These are phyloP conservation scores for Porcisia hertigi DNA, from an alignment of 208 protist genomes.

Conservation along the genomic window DNA sequence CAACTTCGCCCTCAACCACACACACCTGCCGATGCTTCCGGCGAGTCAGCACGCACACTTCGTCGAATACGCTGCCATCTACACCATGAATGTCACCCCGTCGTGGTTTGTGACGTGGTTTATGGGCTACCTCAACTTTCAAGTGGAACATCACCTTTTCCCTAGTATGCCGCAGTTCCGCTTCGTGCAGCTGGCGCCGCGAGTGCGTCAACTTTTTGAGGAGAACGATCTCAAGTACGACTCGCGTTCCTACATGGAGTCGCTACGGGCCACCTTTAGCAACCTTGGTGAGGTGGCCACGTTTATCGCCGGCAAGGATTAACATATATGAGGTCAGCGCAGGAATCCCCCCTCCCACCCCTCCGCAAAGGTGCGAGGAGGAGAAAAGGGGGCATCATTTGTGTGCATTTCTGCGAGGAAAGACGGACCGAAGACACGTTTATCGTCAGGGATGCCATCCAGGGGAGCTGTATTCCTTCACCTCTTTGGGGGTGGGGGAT, in stretches of 20 bases:
- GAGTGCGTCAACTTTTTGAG: constrained; percentile 60
- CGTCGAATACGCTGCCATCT: constrained; percentile 65
- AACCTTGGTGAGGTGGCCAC: constrained; percentile 64
- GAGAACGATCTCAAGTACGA: constrained; percentile 69
- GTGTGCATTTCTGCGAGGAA: not conserved
- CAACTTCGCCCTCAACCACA: constrained; percentile 81
- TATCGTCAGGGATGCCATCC: not conserved
- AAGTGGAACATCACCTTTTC: constrained; percentile 91
- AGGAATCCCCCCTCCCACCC: not conserved
- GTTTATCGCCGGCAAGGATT: constrained; percentile 37
- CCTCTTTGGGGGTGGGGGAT: not conserved
- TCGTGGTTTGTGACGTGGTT: constrained; percentile 68
- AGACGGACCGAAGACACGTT: not conserved
- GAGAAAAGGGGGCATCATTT: not conserved
- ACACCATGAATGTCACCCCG: constrained; percentile 73
- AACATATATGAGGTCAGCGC: not conserved
- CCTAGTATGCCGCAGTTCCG: constrained; percentile 84
- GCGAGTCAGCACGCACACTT: constrained; percentile 59
- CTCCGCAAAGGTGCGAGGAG: not conserved
- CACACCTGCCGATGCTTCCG: constrained; percentile 62
- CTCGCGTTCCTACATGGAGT: constrained; percentile 42
- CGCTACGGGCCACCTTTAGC: constrained; percentile 47
- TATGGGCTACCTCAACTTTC: constrained; percentile 83
- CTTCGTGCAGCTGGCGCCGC: constrained; percentile 48
- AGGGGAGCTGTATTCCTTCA: not conserved